Conservation (phyloP, 2,329 filamentous ascomycete species). For the Penicillium occitanis region DNA sequence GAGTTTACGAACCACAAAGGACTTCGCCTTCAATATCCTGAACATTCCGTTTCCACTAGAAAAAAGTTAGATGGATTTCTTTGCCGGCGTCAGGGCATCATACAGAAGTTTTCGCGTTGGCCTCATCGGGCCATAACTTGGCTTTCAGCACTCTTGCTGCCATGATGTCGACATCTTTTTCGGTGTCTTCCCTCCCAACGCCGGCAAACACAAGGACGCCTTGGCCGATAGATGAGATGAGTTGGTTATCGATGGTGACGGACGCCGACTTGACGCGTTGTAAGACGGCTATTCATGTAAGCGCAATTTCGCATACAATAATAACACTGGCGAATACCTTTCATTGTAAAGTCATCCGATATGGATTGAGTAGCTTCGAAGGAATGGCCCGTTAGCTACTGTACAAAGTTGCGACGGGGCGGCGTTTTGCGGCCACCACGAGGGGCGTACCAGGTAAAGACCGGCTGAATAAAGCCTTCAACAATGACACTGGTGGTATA, state of each 20-base stretch:
- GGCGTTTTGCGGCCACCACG: not conserved
- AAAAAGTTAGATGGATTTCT: slow-evolving; percentile 7
- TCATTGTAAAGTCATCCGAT: slow-evolving; percentile 15
- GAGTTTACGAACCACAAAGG: slow-evolving; percentile 68
- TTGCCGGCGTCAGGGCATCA: not conserved
- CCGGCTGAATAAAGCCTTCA: not conserved
- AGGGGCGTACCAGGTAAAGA: not conserved
- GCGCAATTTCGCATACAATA: not conserved
- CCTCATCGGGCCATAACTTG: slow-evolving; percentile 85
- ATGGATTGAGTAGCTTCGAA: not conserved
- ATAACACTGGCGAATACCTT: slow-evolving; percentile 7
- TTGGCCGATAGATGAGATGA: slow-evolving; percentile 87
- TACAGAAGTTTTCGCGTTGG: slow-evolving; percentile 47
- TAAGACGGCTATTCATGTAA: slow-evolving; percentile 18
- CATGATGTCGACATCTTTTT: slow-evolving; percentile 80
- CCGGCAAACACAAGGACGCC: slow-evolving; percentile 90
- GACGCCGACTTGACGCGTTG: slow-evolving; percentile 94
- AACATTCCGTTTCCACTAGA: slow-evolving; percentile 85
- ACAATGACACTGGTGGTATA: not conserved
- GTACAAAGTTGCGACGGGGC: not conserved
- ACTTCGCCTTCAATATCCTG: slow-evolving; percentile 87
- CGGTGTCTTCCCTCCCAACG: slow-evolving; percentile 83
- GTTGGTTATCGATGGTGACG: slow-evolving; percentile 86
- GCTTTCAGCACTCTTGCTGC: slow-evolving; percentile 85
- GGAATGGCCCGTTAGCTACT: not conserved